Conservation (phyloP, 2,329 filamentous ascomycete species). For the Diaporthe caulivora region DNA sequence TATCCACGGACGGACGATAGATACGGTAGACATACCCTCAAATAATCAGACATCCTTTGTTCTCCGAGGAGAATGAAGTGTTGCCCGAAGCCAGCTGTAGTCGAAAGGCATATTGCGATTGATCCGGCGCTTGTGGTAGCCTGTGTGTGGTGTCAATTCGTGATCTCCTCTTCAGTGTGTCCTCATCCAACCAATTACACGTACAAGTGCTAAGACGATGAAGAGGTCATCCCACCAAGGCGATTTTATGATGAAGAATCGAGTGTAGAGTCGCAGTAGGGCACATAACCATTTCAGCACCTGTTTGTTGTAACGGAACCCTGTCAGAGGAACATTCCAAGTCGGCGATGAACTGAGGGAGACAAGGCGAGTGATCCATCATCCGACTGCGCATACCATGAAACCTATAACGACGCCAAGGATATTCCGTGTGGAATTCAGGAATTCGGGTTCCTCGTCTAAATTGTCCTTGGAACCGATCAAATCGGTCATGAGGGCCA, state of each 20-base stretch:
- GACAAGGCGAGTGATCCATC: not conserved
- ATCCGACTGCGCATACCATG: constrained; percentile 32
- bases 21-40: constrained; percentile 31
- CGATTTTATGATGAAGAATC: constrained; percentile 39
- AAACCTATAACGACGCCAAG: constrained; percentile 31
- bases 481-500: constrained; percentile 34
- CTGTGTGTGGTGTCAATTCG: not conserved
- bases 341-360: not conserved
- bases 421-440: constrained; percentile 34
- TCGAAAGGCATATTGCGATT: constrained; percentile 29
- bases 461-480: constrained; percentile 32
- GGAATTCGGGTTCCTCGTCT: constrained; percentile 22
- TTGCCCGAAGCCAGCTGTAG: constrained; percentile 26
- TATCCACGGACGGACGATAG: not conserved
- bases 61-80: constrained; percentile 30
- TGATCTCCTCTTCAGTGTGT: not conserved
- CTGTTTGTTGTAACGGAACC: not conserved
- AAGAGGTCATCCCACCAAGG: constrained; percentile 43
- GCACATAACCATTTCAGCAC: constrained; percentile 41
- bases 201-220: constrained; percentile 39
- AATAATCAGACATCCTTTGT: constrained; percentile 27
- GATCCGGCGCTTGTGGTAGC: constrained; percentile 15
- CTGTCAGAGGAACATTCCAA: not conserved
- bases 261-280: constrained; percentile 41
- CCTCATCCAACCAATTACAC: not conserved